Conservation (phyloP, 768 basidiomycete species). For the Antrodiella citrinella region DNA sequence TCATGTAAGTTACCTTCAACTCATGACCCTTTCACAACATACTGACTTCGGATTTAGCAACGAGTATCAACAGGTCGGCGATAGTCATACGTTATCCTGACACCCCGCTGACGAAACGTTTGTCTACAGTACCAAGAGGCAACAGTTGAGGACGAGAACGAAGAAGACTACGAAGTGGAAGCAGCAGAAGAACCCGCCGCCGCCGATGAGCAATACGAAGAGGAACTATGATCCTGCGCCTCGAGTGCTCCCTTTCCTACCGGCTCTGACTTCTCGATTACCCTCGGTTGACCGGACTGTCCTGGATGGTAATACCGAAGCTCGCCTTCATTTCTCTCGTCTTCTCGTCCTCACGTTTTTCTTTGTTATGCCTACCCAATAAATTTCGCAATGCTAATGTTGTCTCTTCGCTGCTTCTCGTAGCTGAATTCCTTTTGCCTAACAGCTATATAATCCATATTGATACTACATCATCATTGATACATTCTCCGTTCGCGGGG, state of each 20-base stretch:
- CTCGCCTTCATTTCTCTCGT: conserved; percentile 60
- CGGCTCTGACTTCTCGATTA: neutral
- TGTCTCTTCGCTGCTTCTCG: conserved; percentile 70
- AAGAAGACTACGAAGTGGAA: conserved; percentile 19
- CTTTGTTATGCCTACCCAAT: conserved; percentile 67
- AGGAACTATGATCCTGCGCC: conserved; percentile 22
- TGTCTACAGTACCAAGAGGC: conserved; percentile 72
- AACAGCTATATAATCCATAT: neutral
- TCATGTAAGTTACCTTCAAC: conserved; percentile 50
- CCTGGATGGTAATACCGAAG: conserved; percentile 60
- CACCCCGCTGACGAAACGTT: conserved; percentile 5
- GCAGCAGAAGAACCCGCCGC: conserved; percentile 16
- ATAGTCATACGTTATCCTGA: conserved; percentile 33
- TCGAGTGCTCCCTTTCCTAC: neutral
- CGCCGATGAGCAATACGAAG: conserved; percentile 23
- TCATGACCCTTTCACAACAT: conserved; percentile 5
- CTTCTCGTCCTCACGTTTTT: conserved; percentile 28
- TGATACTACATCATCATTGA: neutral
- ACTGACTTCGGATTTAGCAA: conserved; percentile 50
- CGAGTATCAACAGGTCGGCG: conserved; percentile 93
- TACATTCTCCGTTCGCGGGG: too few species aligned
- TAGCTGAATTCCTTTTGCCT: neutral
- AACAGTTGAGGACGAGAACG: conserved; percentile 33
- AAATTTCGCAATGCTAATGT: too few species aligned
- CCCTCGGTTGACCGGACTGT: conserved; percentile 20